A percentile compares a stretch with the other conserved stretches of the same genome.
These are phyloP conservation scores for Setaria italica DNA, from an alignment of 202 grass and related monocot species.

Conservation along the genomic window DNA sequence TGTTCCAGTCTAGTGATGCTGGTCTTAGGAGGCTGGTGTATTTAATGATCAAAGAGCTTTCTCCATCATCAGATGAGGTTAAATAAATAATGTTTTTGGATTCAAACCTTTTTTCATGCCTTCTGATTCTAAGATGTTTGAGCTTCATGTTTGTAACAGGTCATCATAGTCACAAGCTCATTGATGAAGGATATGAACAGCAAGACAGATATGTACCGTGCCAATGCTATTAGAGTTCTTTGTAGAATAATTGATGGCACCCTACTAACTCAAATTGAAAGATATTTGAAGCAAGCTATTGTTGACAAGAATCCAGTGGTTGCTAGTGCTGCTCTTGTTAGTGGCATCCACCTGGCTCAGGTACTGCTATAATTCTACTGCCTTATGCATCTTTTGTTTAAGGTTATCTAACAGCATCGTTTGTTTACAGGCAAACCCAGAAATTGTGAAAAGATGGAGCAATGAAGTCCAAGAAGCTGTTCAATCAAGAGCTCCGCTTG, in stretches of 20 bases:
- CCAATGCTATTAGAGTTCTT: slow-evolving; percentile 86
- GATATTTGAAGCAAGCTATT: slow-evolving; percentile 87
- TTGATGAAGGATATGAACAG: slow-evolving; percentile 95
- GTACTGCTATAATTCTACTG: slow-evolving; percentile 45
- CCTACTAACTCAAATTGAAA: slow-evolving; percentile 82
- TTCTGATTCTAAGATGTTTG: slow-evolving; percentile 26
- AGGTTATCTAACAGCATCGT: slow-evolving; percentile 12
- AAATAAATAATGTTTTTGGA: slow-evolving; percentile 22
- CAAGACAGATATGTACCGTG: slow-evolving; percentile 86
- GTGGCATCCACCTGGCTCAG: slow-evolving; percentile 75
- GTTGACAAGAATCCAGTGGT: slow-evolving; percentile 85
- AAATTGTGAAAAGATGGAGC: slow-evolving; percentile 88
- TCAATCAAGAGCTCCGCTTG: slow-evolving; percentile 81
- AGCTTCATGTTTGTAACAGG: slow-evolving; percentile 44
- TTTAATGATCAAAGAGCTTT: slow-evolving; percentile 90
- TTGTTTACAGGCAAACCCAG: slow-evolving; percentile 66
- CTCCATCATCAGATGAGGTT: slow-evolving; percentile 82
- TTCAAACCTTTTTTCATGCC: not conserved
- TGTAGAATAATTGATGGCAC: slow-evolving; percentile 82
- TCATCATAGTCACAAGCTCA: slow-evolving; percentile 88
- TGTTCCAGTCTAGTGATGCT: slow-evolving; percentile 80
- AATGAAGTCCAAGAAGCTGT: slow-evolving; percentile 90
- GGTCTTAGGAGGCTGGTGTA: slow-evolving; percentile 78
- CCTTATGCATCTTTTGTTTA: slow-evolving; percentile 34
- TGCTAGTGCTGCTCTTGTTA: slow-evolving; percentile 84